Base-by-base conservation (phyloP, 495 filamentous ascomycete species). In the Hypomontagnella submonticulosa region DNA sequence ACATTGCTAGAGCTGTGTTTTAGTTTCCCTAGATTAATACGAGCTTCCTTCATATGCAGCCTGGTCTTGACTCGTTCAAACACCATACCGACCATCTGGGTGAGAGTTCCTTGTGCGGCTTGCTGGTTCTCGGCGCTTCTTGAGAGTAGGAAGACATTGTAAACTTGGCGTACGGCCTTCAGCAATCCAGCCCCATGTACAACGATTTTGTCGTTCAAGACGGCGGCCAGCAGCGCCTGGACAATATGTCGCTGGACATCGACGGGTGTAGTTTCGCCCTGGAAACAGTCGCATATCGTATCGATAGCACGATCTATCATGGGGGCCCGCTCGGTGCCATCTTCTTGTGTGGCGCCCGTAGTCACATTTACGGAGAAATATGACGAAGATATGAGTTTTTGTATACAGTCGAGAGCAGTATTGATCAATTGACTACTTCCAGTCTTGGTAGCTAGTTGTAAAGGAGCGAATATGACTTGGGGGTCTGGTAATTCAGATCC, bases 231-330 rank as follows among this genome's bases (percentile, higher is more conserved):
- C 57, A 99, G 80, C 0, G 95, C 97, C 78, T 97, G 97, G 72
- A 99, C 91, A 67, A 99, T 99, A 77, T 99, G 96, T 66, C 97
- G 84, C 75, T 99, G 95, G 23, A 97, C 89, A 68, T 97, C 92
- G 50, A 89, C 84, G 9, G 88, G 88, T 0, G 96, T 98, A 3
- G 89, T 90, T 71, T 99, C 96, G 62, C 95, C 93, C 68, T 97
- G 92, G 67, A 98, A 99, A 73, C 96, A 99, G 71, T 98, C 94
- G 82, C 96, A 98, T 77, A 99, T 98, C 36, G 94, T 97, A 77
- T 99, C 96, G 68, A 99, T 99, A 43, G 96, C 96, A 64, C 93
- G 87, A 75, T 99, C 96, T 73, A 99, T 97, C 72, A 99, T 81
- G 47, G 80, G 76, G 40, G 82, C 68, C 41, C 83, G 81, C 32